These are phyloP conservation scores for Boletus subparvulus DNA, from an alignment of 768 basidiomycete genomes.

Conservation along the genomic window DNA sequence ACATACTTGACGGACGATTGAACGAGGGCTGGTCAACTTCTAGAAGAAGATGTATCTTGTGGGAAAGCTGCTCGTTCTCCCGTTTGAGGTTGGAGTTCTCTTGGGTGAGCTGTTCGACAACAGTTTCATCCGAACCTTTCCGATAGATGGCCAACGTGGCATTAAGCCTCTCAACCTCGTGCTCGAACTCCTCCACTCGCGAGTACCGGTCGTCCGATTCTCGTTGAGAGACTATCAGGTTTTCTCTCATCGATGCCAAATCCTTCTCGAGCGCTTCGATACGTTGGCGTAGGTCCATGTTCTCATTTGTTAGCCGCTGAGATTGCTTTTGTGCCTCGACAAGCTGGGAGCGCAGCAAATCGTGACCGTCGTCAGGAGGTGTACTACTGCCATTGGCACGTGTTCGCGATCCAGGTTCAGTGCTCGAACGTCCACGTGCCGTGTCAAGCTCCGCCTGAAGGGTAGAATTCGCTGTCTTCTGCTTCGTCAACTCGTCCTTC, in stretches of 20 bases:
- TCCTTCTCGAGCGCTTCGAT: slow-evolving; percentile 76
- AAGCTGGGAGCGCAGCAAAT: slow-evolving; percentile 68
- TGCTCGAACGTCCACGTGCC: slow-evolving; percentile 57
- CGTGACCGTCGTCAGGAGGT: slow-evolving; percentile 74
- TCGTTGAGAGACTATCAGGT: slow-evolving; percentile 66
- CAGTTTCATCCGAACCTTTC: slow-evolving; percentile 72
- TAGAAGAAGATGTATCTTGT: slow-evolving; percentile 85
- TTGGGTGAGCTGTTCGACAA: slow-evolving; percentile 76
- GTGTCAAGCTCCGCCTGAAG: slow-evolving; percentile 85
- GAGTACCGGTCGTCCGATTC: slow-evolving; percentile 76
- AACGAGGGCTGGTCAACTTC: slow-evolving; percentile 82
- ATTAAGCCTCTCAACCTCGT: slow-evolving; percentile 75
- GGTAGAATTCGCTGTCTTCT: slow-evolving; percentile 75
- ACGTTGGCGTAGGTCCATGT: slow-evolving; percentile 71
- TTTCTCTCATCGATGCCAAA: slow-evolving; percentile 66
- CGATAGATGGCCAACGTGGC: slow-evolving; percentile 72
- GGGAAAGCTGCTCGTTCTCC: slow-evolving; percentile 87
- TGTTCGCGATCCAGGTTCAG: slow-evolving; percentile 48
- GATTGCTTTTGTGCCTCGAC: slow-evolving; percentile 75
- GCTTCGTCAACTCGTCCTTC: slow-evolving; percentile 92
- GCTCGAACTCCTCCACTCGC: slow-evolving; percentile 77
- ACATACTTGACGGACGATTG: slow-evolving; percentile 67
- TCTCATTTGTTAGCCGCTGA: slow-evolving; percentile 69
- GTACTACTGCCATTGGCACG: slow-evolving; percentile 76
- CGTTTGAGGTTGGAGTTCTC: slow-evolving; percentile 78